Evolutionary conservation across 163 green algal species (phyloP), one percentile per base, ranked within the genome.

Genomic region (Smithsoniella earleae): DNA sequence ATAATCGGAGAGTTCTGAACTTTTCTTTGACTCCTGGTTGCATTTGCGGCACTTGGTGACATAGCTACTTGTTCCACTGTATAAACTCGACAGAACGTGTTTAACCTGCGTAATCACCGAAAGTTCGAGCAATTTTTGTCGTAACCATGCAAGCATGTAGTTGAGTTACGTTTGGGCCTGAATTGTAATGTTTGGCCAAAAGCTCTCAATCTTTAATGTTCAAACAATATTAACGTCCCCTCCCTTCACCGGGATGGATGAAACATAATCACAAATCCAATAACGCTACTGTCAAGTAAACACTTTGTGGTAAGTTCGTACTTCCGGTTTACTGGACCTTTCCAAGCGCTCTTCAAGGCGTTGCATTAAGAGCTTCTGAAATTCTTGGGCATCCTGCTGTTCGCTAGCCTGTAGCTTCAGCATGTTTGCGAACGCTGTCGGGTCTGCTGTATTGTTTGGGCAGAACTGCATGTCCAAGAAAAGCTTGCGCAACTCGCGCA

Each of bases 311-410:
- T n/a, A n/a, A 49, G 52, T 16, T 44, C 22, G 40, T 22, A 37
- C 36, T 6, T 49, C 10, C 28, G 44, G 33, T 18, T 66, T 34
- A 25, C 30, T 3, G 20, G 55, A 66, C n/a, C 55, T 28, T 31
- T 66, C 20, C 55, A 66, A 45, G 20, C 30, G 33, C 55, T 66
- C 25, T 31, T 66, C 55, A 6, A 55, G 20, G 62, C 89, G 79
- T 3, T 66, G 82, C 10, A 95, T 82, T 65, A 96, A 86, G 74
- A 96, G 82, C 83, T 93, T 95, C 37, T 92, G 82, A 55, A 96
- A 96, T 77, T 96, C 90, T 37, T 91, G 84, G 1, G 88, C 84
- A 73, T 96, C 90, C 84, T 95, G 83, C 54, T 73, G 69, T 10
- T 62, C 62, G 18, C 36, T 43, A 46, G 40, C 58, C 31, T 66